Percentiles rank a stretch among this genome's conserved stretches.
These are phyloP conservation scores for Murraya koenigii DNA, from an alignment of 345 rosid genomes.

Conservation along the genomic window DNA sequence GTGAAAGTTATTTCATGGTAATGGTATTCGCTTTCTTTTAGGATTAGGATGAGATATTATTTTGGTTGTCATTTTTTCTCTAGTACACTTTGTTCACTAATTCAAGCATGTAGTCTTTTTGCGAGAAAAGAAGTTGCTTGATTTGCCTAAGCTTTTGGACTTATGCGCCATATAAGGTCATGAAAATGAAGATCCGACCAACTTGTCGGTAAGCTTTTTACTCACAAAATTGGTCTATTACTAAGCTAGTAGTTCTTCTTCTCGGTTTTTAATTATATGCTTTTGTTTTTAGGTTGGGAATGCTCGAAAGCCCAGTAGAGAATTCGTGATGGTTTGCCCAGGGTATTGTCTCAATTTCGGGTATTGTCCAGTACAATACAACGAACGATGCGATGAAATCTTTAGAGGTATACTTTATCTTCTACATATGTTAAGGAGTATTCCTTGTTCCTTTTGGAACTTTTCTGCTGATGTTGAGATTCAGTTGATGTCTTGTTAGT, in stretches of 20 bases:
- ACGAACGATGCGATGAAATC: too few relatives aligned
- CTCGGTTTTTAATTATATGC: too few relatives aligned
- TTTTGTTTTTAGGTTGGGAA: too few relatives aligned
- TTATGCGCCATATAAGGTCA: slow-evolving; percentile 84
- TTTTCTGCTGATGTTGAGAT: neutral
- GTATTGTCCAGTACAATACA: too few relatives aligned
- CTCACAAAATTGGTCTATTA: too few relatives aligned
- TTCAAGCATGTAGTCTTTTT: slow-evolving; percentile 65
- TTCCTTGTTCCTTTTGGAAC: neutral
- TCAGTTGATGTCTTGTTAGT: neutral
- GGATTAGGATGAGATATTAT: neutral
- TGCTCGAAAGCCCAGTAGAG: too few relatives aligned
- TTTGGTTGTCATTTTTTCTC: neutral
- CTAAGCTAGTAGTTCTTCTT: too few relatives aligned
- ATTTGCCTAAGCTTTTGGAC: slow-evolving; percentile 90
- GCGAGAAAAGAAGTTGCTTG: slow-evolving; percentile 88
- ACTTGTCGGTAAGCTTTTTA: too few relatives aligned
- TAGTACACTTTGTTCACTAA: slow-evolving; percentile 37
- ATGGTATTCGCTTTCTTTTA: neutral
- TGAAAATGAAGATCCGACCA: too few relatives aligned
- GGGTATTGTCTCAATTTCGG: too few relatives aligned
- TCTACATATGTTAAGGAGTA: neutral
- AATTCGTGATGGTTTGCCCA: too few relatives aligned
- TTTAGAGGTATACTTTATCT: slow-evolving; percentile 28
- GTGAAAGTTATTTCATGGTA: too few relatives aligned